A percentile compares a stretch with the other conserved stretches of the same genome.
Conservation (phyloP, 345 rosid species). For the Dimocarpus longan region DNA sequence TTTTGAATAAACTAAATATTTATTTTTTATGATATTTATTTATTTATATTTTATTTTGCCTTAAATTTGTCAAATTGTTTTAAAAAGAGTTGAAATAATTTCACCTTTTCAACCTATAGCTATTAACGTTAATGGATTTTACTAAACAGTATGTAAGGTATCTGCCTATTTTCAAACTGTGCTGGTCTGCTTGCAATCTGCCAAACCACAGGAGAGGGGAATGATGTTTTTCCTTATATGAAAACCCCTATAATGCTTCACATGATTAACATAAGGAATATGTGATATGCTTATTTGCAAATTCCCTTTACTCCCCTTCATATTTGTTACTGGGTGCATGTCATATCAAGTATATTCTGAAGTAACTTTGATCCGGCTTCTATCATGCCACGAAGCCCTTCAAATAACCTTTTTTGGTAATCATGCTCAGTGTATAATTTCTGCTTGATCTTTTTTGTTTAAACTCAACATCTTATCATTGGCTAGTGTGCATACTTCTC, state of each 20-base stretch:
- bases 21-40: neutral
- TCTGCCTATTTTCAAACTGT: neutral
- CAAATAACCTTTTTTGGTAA: neutral
- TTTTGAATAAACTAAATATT: neutral
- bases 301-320: neutral
- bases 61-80: neutral
- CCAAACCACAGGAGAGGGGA: neutral
- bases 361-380: neutral
- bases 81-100: neutral
- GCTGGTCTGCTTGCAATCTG: neutral
- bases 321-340: neutral
- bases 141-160: neutral
- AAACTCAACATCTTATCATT: neutral
- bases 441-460: neutral
- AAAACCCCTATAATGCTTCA: neutral
- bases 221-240: neutral
- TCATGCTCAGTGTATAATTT: neutral
- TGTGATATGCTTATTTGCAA: neutral
- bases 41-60: too few species aligned
- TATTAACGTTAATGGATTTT: neutral
- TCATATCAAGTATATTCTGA: neutral
- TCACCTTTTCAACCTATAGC: neutral
- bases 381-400: neutral
- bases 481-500: neutral
- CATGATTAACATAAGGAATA: neutral